A percentile compares a stretch with the other conserved stretches of the same genome.
Evolutionary conservation across 768 basidiomycete species (phyloP).

Genomic region (Psilocybe cubensis): DNA sequence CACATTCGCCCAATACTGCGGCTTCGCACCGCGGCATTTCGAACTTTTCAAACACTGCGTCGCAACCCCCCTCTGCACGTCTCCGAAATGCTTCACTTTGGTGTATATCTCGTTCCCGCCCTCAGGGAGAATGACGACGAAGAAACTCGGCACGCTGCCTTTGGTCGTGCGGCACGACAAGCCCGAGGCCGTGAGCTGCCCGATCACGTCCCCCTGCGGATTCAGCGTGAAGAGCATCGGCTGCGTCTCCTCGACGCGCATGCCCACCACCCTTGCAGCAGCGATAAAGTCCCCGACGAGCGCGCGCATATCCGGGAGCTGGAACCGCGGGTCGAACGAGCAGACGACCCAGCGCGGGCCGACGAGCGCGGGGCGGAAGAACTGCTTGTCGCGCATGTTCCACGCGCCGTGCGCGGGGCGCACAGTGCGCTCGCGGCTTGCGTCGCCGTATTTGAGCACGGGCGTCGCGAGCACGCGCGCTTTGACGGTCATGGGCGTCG

Average conservation of each 20-base stretch:
- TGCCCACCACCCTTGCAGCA: constrained; percentile 61
- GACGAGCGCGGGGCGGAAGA: constrained; percentile 58
- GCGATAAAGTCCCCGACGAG: constrained; percentile 56
- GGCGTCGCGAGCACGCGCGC: constrained; percentile 70
- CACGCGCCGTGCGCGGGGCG: constrained; percentile 67
- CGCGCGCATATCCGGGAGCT: constrained; percentile 40
- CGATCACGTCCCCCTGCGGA: constrained; percentile 57
- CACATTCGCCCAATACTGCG: constrained; percentile 83
- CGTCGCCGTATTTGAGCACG: constrained; percentile 48
- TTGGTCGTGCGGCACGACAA: constrained; percentile 42
- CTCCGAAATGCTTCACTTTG: constrained; percentile 80
- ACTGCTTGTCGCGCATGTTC: constrained; percentile 82
- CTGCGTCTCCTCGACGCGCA: constrained; percentile 47
- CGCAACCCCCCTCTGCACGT: constrained; percentile 71
- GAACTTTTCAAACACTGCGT: constrained; percentile 77
- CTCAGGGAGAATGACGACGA: constrained; percentile 76
- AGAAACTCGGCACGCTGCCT: constrained; percentile 50
- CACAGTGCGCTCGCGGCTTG: constrained; percentile 54
- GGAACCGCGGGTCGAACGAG: constrained; percentile 68
- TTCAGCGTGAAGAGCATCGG: constrained; percentile 60
- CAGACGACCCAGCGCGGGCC: constrained; percentile 67
- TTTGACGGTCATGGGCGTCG: constrained; percentile 52
- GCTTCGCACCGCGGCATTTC: constrained; percentile 67
- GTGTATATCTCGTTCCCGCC: constrained; percentile 75
- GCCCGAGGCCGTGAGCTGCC: constrained; percentile 58